Evolutionary conservation across 2,329 filamentous ascomycete genomes (phyloP).

Genomic region (Ambrosiella beaveri): DNA sequence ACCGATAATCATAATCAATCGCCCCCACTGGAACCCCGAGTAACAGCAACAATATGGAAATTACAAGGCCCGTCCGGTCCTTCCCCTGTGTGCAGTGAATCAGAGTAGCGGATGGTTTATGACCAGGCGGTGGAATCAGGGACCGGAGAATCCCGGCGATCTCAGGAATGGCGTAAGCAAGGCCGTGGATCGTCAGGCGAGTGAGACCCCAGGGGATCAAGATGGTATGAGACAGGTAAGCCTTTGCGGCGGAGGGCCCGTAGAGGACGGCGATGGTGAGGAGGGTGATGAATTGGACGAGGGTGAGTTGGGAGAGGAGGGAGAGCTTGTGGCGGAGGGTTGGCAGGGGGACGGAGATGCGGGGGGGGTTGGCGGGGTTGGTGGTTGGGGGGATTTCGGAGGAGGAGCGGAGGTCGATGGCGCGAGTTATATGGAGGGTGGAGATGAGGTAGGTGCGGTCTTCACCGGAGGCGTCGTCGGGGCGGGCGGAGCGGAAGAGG

Average conservation of each 20-base stretch:
- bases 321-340: constrained; percentile 5
- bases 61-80: constrained; percentile 54
- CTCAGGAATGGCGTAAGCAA: constrained; percentile 49
- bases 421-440: background rate
- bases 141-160: constrained; percentile 27
- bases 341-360: background rate
- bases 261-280: constrained; percentile 22
- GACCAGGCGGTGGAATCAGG: constrained; percentile 17
- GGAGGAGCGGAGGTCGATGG: background rate
- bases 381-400: background rate
- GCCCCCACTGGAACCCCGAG: constrained; percentile 38
- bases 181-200: constrained; percentile 50
- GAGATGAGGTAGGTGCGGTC: background rate
- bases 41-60: constrained; percentile 50
- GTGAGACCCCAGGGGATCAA: constrained; percentile 56
- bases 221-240: constrained; percentile 49
- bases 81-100: constrained; percentile 84
- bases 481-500: background rate
- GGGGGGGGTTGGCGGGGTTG: background rate
- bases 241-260: constrained; percentile 51
- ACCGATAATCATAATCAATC: constrained; percentile 54
- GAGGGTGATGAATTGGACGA: constrained; percentile 6
- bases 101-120: constrained; percentile 38
- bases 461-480: background rate
- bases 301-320: constrained; percentile 10